Evolutionary conservation across 225 moss, liverwort and hornwort species (phyloP), one percentile per base, ranked within the genome.

Genomic region (Rhytidiadelphus loreus): DNA sequence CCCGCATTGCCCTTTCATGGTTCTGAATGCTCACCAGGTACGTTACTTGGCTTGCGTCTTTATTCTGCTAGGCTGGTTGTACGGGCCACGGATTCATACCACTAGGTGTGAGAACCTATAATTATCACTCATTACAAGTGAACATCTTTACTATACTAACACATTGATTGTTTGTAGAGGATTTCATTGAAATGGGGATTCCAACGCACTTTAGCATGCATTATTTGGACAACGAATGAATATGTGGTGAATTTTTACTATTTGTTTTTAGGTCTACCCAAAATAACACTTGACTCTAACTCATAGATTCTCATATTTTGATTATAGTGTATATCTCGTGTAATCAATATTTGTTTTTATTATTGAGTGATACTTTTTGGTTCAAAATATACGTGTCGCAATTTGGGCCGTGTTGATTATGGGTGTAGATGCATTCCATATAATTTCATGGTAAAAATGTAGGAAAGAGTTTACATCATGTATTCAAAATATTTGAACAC

Each of bases 301-400:
- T 77, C 15, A 1, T 1, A 23, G 5, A n/a, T 0, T n/a, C 15
- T n/a, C 0, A 3, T 25, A 2, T 25, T 37, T 10, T 9, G 77
- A 78, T 25, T 56, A 11, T 50, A 50, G 16, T 55, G 25, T 25
- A 22, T 5, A 25, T 37, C 24, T 55, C 25, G 25, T 24, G 3
- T 56, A 10, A 16, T 10, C 16, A 24, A 6, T 56, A 16, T n/a
- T 78, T n/a, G 6, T 25, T n/a, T 25, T n/a, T 56, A 25, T 25
- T 56, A 7, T n/a, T n/a, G n/a, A n/a, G n/a, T 21, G 9, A 55
- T 1, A 0, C 55, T 77, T 77, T 37, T n/a, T 0, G 10, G 3
- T 56, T 2, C 10, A 25, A n/a, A 25, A n/a, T 16, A 2, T 25
- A 22, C 6, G 6, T 2, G 55, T 13, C 0, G 0, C 24, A 29